A percentile compares a stretch with the other conserved stretches of the same genome.
phyloP scores from a whole-genome alignment of 106 monocot genomes.

The Vanilla planifolia region DNA sequence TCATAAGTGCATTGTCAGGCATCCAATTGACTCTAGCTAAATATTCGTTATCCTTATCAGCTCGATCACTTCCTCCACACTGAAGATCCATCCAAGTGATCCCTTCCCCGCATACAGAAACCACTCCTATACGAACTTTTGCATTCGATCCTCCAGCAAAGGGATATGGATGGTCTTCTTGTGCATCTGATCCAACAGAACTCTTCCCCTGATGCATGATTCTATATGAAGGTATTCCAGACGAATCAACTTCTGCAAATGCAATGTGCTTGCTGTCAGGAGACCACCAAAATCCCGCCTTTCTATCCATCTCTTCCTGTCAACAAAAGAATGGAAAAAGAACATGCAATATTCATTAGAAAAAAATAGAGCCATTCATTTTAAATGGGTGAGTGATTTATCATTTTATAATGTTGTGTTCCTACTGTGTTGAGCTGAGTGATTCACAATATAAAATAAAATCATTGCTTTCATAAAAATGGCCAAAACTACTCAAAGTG shows the following conservation, averaged over 20 bases:
- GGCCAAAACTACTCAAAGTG: no score
- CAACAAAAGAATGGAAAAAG: not conserved
- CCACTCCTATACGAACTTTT: constrained; percentile 73
- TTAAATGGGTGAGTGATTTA: no score
- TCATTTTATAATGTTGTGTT: no score
- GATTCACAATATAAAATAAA: no score
- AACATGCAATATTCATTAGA: not conserved
- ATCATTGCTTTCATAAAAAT: no score
- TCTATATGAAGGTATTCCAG: constrained; percentile 80
- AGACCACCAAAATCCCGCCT: constrained; percentile 97
- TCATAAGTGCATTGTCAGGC: constrained; percentile 55
- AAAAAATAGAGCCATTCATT: no score
- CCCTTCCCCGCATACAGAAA: constrained; percentile 41
- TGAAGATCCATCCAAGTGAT: constrained; percentile 90
- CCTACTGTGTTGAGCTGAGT: no score
- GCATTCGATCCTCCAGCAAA: constrained; percentile 87
- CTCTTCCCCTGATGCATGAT: constrained; percentile 97
- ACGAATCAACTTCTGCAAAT: constrained; percentile 88
- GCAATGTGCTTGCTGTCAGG: constrained; percentile 86
- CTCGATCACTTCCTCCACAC: constrained; percentile 42
- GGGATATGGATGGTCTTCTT: constrained; percentile 97
- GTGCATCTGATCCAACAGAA: constrained; percentile 79
- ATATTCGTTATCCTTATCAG: constrained; percentile 60
- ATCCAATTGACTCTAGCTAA: constrained; percentile 95
- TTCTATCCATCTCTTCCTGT: constrained; percentile 99